A percentile compares a stretch with the other conserved stretches of the same genome.
Conservation (phyloP, 495 filamentous ascomycete species). For the Penicillium macrosclerotiorum region DNA sequence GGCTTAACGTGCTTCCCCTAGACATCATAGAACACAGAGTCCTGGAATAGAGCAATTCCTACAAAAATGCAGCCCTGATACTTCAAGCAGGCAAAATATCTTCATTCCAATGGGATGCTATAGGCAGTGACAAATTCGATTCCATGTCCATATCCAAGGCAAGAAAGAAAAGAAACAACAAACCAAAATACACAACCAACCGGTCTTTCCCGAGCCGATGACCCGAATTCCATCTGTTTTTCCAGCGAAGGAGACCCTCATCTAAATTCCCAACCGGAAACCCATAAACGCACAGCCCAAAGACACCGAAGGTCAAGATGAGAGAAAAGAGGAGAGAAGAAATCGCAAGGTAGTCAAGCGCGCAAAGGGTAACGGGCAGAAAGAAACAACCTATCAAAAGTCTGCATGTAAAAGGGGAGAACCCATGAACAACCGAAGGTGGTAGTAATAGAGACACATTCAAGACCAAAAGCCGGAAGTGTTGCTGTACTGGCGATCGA, state of each 20-base stretch:
- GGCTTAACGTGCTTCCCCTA: too few species aligned
- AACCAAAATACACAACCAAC: slow-evolving; percentile 14
- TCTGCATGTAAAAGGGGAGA: not conserved
- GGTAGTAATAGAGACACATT: slow-evolving; percentile 4
- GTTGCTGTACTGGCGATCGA: slow-evolving; percentile 20
- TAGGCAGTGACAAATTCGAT: slow-evolving; percentile 16
- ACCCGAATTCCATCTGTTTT: slow-evolving; percentile 22
- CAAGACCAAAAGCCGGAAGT: not conserved
- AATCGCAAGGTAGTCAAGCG: too few species aligned
- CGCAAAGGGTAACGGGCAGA: too few species aligned
- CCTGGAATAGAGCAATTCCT: too few species aligned
- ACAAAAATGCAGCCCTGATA: too few species aligned
- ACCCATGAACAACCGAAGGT: not conserved
- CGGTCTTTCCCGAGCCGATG: slow-evolving; percentile 13
- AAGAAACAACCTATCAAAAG: too few species aligned
- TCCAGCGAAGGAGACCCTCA: slow-evolving; percentile 39
- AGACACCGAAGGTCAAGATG: slow-evolving; percentile 19
- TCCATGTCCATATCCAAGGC: slow-evolving; percentile 12
- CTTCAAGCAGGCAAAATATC: too few species aligned
- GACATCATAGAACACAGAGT: too few species aligned
- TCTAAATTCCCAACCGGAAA: slow-evolving; percentile 34
- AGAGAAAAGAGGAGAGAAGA: not conserved
- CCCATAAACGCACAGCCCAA: slow-evolving; percentile 24
- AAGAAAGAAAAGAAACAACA: slow-evolving; percentile 19
- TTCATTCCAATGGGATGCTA: slow-evolving; percentile 16